These are phyloP conservation scores for Pyropia haitanensis DNA, from an alignment of 23 red algal genomes.

Conservation along the genomic window DNA sequence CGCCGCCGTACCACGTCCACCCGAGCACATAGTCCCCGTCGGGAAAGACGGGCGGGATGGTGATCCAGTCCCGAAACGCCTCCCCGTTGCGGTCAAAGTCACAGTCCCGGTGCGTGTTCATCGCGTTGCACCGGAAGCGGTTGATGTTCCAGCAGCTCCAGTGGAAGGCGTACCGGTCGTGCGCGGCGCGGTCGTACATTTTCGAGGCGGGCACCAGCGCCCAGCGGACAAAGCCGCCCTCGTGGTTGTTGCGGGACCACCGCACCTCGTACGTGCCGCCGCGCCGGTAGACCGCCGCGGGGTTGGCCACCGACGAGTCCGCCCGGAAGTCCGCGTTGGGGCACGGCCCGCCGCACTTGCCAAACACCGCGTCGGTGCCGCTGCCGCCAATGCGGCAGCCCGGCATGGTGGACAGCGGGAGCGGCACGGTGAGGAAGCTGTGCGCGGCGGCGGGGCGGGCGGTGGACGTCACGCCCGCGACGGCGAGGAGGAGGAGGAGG, in stretches of 20 bases:
- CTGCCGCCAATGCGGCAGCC: too few relatives aligned
- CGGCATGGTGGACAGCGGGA: too few relatives aligned
- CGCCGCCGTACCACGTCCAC: constrained; percentile 47
- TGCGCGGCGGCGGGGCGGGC: too few relatives aligned
- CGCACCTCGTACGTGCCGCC: background rate
- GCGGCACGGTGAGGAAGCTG: too few relatives aligned
- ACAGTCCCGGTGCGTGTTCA: constrained; percentile 1
- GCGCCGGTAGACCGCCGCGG: constrained; percentile 6
- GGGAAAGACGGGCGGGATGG: constrained; percentile 38
- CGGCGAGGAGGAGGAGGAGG: too few relatives aligned
- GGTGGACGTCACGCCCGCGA: too few relatives aligned
- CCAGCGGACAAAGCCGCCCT: constrained; percentile 43
- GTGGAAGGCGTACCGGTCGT: constrained; percentile 34
- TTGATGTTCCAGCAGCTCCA: constrained; percentile 28
- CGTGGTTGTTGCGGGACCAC: constrained; percentile 40
- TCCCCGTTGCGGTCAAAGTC: constrained; percentile 16
- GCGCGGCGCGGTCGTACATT: constrained; percentile 6
- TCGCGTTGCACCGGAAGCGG: constrained; percentile 10
- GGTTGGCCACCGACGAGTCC: background rate
- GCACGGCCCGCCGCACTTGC: too few relatives aligned
- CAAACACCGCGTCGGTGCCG: too few relatives aligned
- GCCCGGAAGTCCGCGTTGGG: too few relatives aligned
- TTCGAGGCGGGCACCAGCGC: constrained; percentile 22
- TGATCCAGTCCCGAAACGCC: constrained; percentile 15
- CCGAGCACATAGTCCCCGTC: constrained; percentile 57